phyloP scores from a whole-genome alignment of 768 basidiomycete genomes.

The Lactifluus subvellereus region DNA sequence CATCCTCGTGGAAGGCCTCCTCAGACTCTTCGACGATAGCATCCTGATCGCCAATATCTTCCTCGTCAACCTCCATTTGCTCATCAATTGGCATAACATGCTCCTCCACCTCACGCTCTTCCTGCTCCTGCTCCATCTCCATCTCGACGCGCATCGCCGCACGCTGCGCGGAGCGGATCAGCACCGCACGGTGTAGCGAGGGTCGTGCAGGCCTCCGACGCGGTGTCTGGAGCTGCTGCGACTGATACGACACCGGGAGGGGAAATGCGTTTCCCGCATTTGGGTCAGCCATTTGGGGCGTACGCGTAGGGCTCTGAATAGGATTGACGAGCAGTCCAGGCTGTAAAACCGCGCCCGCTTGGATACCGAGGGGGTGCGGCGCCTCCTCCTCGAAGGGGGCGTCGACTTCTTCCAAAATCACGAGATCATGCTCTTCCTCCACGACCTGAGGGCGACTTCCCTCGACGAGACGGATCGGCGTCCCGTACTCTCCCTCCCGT shows the following conservation, averaged over 20 bases:
- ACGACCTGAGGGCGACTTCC: constrained; percentile 62
- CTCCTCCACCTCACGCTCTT: constrained; percentile 32
- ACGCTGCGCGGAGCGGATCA: constrained; percentile 65
- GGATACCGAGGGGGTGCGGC: constrained; percentile 8
- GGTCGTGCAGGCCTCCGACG: constrained; percentile 32
- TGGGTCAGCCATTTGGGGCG: constrained; percentile 10
- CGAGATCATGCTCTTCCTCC: constrained; percentile 62
- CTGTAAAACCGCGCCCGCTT: constrained; percentile 14
- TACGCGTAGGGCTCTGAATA: constrained; percentile 14
- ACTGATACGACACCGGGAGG: constrained; percentile 25
- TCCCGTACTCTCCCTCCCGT: constrained; percentile 40
- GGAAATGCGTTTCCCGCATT: constrained; percentile 15
- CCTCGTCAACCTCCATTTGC: constrained; percentile 20
- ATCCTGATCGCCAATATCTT: constrained; percentile 12
- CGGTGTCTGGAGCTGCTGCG: constrained; percentile 24
- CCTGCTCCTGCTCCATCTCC: constrained; percentile 46
- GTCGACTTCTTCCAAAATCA: constrained; percentile 68
- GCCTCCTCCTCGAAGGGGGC: constrained; percentile 21
- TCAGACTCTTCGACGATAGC: constrained; percentile 15
- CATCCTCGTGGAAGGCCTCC: constrained; percentile 27
- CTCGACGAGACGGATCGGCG: constrained; percentile 55
- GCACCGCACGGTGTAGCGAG: constrained; percentile 61
- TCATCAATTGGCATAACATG: constrained; percentile 21
- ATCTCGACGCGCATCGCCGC: constrained; percentile 47
- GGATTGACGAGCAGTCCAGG: background rate